Conservation (phyloP, 202 grass and related monocot species). For the Bolboschoenoplectus hybrid region DNA sequence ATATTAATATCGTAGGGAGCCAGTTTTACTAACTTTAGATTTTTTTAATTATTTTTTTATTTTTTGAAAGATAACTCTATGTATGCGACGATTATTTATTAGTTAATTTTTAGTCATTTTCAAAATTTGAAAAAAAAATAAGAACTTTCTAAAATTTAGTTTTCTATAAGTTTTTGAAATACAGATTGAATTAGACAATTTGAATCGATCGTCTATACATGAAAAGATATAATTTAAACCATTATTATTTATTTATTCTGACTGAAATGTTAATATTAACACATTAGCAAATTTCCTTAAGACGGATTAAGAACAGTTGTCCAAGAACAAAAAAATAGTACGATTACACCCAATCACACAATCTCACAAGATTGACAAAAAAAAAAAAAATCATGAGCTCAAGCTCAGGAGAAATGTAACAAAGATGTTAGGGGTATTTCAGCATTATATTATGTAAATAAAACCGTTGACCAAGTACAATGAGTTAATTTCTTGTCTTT, state of each 20-base stretch:
- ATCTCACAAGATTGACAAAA: neutral
- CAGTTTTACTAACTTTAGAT: no score
- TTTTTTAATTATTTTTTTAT: no score
- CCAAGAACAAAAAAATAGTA: neutral
- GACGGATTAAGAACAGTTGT: neutral
- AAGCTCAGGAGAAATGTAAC: neutral
- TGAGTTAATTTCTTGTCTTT: no score
- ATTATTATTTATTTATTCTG: neutral
- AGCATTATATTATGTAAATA: neutral
- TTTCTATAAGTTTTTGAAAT: neutral
- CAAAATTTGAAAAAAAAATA: no score
- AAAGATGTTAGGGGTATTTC: neutral
- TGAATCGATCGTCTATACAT: neutral
- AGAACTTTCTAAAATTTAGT: no score
- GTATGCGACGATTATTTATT: no score
- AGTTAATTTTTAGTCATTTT: no score
- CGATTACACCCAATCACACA: neutral
- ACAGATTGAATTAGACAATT: neutral
- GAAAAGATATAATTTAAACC: neutral
- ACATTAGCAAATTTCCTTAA: neutral
- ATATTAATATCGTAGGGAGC: no score
- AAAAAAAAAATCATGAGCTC: neutral
- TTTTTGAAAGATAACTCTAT: no score
- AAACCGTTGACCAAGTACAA: neutral
- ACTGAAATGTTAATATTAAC: neutral